A percentile compares a stretch with the other conserved stretches of the same genome.
These are phyloP conservation scores for Gossypium sturtianum DNA, from an alignment of 345 rosid species.

Conservation along the genomic window DNA sequence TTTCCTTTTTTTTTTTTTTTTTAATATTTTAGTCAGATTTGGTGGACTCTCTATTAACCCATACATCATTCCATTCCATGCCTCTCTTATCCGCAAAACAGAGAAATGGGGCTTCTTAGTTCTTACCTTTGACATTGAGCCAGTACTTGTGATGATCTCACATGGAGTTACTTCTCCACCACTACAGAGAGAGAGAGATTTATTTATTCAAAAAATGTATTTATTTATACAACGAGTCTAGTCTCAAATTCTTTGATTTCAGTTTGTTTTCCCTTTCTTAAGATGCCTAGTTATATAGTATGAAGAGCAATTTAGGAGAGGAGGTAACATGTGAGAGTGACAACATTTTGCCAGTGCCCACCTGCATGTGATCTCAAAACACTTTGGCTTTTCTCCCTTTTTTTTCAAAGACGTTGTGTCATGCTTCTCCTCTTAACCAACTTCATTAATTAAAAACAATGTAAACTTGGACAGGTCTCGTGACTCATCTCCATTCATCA, in stretches of 20 bases:
- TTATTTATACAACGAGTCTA: background rate
- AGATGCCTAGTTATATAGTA: background rate
- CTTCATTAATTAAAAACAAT: conserved; percentile 4
- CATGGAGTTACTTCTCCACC: background rate
- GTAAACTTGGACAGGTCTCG: background rate
- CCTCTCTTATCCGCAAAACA: background rate
- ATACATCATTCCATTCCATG: background rate
- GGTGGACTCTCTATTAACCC: background rate
- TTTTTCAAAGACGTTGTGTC: background rate
- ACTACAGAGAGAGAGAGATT: background rate
- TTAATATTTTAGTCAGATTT: background rate
- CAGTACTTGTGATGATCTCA: conserved; percentile 1
- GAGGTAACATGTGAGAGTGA: background rate
- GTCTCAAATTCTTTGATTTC: background rate
- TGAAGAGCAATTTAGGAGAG: background rate
- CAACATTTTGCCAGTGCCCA: background rate
- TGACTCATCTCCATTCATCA: background rate
- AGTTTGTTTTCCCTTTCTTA: background rate
- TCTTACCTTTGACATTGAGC: background rate
- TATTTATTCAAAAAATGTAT: background rate
- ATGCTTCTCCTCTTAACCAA: background rate
- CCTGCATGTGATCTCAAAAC: background rate
- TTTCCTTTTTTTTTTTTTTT: background rate
- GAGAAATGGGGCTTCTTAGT: background rate
- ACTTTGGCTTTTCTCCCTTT: background rate